Base-by-base conservation (phyloP, 768 basidiomycete genomes). In the Pisolithus marmoratus region DNA sequence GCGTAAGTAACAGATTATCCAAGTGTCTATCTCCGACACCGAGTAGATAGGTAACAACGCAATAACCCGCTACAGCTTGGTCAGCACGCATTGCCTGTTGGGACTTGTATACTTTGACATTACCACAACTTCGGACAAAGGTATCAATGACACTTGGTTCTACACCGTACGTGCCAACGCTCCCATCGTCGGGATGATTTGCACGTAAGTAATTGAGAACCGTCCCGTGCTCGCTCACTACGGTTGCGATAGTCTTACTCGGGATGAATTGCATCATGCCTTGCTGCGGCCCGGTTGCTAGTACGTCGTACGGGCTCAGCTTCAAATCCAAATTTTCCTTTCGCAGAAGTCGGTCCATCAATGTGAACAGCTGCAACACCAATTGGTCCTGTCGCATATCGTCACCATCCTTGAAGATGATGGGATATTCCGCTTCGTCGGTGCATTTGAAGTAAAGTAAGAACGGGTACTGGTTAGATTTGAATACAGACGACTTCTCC, bases 381-480 rank as follows among this genome's bases (percentile, higher is more conserved):
- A 99, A 82, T 67, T 99, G 96, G 65, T 99, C 96, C 68, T 99
- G 96, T 20, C 96, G 85, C 78, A 98, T 87, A 64, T 99, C 96
- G 64, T 98, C 96, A 14, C 96, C 96, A 59, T 97, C 94, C 70
- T 98, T 99, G 79, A 98, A 97, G 54, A 99, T 98, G 48, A 97
- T 81, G 0, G 94, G 90, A 67, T 88, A 98, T 63, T 94, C 90
- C 15, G 83, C 79, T 9, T 89, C 85, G 51, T 91, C 87, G 9
- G 83, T 74, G 58, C 89, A 88, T 59, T 90, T 85, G 69, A 98
- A 95, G 67, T 88, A 92, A 17, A 99, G 75, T 19, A 95, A 76
- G 48, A 99, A 77, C 0, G 96, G 96, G 60, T 84, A 92, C 49
- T 97, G 83, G 64, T 94, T 97, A 42, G 94, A 96, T 66, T 98